These are phyloP conservation scores for Exidia glandulosa DNA, from an alignment of 768 basidiomycete genomes.

Conservation along the genomic window DNA sequence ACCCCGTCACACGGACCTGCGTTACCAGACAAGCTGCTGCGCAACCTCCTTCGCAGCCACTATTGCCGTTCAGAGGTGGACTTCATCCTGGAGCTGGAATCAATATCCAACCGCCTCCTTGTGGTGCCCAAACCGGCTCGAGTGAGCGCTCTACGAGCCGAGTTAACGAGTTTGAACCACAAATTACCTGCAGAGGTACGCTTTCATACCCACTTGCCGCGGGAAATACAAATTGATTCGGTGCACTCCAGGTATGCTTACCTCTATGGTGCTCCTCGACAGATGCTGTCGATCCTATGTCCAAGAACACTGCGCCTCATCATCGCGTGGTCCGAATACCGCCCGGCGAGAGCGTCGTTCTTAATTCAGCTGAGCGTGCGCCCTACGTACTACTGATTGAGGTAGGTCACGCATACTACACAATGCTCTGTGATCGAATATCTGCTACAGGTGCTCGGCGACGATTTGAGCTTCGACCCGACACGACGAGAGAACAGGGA, in stretches of 20 bases:
- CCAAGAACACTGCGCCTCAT: slow-evolving; percentile 44
- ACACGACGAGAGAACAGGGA: slow-evolving; percentile 75
- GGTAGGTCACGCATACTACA: neutral
- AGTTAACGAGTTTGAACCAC: slow-evolving; percentile 90
- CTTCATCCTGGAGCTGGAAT: slow-evolving; percentile 81
- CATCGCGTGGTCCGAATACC: slow-evolving; percentile 96
- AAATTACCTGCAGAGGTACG: slow-evolving; percentile 89
- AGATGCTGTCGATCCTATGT: slow-evolving; percentile 42
- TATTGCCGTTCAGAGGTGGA: slow-evolving; percentile 84
- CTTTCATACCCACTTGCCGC: slow-evolving; percentile 1
- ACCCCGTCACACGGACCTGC: slow-evolving; percentile 23
- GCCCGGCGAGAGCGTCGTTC: slow-evolving; percentile 92
- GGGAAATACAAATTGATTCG: neutral
- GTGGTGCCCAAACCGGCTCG: slow-evolving; percentile 90
- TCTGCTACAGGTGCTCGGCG: slow-evolving; percentile 55
- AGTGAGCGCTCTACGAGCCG: slow-evolving; percentile 91
- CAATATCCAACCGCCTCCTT: slow-evolving; percentile 82
- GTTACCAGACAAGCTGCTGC: slow-evolving; percentile 47
- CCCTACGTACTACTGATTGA: slow-evolving; percentile 91
- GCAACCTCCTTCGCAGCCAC: slow-evolving; percentile 66
- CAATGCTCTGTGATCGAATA: neutral
- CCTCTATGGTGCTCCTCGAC: slow-evolving; percentile 63
- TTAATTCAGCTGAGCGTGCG: slow-evolving; percentile 94
- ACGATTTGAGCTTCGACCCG: slow-evolving; percentile 90
- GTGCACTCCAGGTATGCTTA: slow-evolving; percentile 56